phyloP scores from a whole-genome alignment of 305 asterid species.

The Fraxinus velutina region DNA sequence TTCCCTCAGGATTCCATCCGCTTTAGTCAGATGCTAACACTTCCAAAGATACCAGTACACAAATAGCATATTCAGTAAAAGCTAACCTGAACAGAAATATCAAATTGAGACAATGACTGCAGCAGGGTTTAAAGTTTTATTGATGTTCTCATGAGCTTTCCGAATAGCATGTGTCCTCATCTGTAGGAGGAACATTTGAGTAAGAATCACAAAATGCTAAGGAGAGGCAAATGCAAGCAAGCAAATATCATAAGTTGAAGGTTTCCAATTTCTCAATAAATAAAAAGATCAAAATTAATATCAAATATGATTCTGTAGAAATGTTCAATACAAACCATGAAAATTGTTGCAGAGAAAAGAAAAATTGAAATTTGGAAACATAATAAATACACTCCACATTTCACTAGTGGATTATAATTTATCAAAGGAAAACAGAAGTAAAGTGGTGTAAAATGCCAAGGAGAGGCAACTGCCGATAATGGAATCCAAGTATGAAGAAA shows the following conservation, averaged over 20 bases:
- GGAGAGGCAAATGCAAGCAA: slow-evolving; percentile 3
- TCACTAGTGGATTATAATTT: background rate
- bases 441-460: background rate
- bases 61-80: background rate
- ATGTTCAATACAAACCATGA: background rate
- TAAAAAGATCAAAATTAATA: background rate
- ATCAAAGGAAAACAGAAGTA: background rate
- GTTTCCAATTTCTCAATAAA: background rate
- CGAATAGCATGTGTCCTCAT: slow-evolving; percentile 91
- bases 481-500: background rate
- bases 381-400: background rate
- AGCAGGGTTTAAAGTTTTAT: slow-evolving; percentile 86
- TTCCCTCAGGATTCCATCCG: too few relatives aligned
- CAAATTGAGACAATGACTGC: slow-evolving; percentile 88
- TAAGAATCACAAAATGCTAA: background rate
- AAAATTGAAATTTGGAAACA: background rate
- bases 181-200: slow-evolving; percentile 36
- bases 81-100: slow-evolving; percentile 80
- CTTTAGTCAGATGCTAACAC: too few relatives aligned
- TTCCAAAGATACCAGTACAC: too few relatives aligned
- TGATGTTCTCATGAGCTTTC: slow-evolving; percentile 94
- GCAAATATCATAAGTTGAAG: slow-evolving; percentile 19
- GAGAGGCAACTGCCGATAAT: background rate
- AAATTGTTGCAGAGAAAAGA: background rate
- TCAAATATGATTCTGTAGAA: background rate